Conservation (phyloP, 352 stramenopile species). For the Phytopythium montanum region DNA sequence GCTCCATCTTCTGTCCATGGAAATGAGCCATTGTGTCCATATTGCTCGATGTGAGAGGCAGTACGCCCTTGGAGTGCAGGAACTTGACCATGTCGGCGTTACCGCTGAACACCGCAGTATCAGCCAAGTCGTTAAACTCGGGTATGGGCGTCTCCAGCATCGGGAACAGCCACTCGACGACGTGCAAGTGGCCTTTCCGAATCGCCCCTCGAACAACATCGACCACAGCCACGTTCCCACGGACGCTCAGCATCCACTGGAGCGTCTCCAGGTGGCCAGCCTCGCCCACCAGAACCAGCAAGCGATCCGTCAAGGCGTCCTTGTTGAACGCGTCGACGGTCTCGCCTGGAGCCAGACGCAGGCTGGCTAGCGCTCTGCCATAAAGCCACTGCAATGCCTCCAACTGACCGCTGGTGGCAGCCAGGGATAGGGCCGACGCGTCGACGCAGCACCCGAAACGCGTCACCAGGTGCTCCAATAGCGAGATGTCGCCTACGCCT, state of each 20-base stretch:
- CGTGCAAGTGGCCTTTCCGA: background rate
- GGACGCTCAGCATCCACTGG: background rate
- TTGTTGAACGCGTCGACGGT: background rate
- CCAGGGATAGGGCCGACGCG: background rate
- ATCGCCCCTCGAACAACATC: background rate
- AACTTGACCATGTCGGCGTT: background rate
- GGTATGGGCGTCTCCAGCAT: too few species aligned
- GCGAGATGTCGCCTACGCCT: background rate
- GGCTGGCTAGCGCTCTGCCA: background rate
- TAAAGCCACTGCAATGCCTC: background rate
- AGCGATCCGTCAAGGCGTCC: background rate
- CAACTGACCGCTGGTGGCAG: background rate
- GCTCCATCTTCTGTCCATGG: background rate
- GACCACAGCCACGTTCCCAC: background rate
- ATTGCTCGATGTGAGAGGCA: background rate
- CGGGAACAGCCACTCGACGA: background rate
- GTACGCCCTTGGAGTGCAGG: background rate
- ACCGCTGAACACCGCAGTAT: background rate
- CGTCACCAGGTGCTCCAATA: background rate
- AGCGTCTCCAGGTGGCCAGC: background rate
- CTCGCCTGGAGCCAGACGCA: background rate
- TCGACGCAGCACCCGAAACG: background rate
- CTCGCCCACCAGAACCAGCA: background rate
- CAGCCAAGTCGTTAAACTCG: too few species aligned
- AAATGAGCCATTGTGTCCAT: background rate